These are phyloP conservation scores for Infundibulicybe gibba DNA, from an alignment of 768 basidiomycete species.

Conservation along the genomic window DNA sequence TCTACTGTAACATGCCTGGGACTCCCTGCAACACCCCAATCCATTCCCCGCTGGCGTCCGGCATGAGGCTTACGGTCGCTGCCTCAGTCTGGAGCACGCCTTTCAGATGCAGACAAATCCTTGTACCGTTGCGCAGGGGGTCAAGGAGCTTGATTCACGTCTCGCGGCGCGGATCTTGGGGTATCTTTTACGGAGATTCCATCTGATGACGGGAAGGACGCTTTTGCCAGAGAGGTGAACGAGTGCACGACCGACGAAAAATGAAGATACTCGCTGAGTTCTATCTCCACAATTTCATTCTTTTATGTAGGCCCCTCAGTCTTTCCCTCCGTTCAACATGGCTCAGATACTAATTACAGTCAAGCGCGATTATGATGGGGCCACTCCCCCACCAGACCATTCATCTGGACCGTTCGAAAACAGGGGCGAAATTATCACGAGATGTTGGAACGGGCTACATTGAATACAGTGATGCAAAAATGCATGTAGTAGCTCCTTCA, in stretches of 20 bases:
- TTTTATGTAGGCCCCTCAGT: not conserved
- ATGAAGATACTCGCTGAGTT: not conserved
- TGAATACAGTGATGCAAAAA: not conserved
- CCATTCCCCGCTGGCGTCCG: too few relatives aligned
- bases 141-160: not conserved
- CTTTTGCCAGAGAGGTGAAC: not conserved
- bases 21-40: too few relatives aligned
- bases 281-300: not conserved
- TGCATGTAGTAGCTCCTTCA: not conserved
- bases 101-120: too few relatives aligned
- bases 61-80: too few relatives aligned
- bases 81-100: too few relatives aligned
- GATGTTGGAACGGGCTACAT: not conserved
- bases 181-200: not conserved
- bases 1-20: too few relatives aligned
- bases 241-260: not conserved
- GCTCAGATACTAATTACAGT: not conserved
- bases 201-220: not conserved
- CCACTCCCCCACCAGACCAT: not conserved
- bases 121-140: too few relatives aligned
- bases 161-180: not conserved
- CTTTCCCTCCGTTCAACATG: not conserved
- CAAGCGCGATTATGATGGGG: not conserved
- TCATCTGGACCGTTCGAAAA: not conserved
- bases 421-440: not conserved